Base-by-base conservation (phyloP, 768 basidiomycete genomes). In the Auricularia heimuer region DNA sequence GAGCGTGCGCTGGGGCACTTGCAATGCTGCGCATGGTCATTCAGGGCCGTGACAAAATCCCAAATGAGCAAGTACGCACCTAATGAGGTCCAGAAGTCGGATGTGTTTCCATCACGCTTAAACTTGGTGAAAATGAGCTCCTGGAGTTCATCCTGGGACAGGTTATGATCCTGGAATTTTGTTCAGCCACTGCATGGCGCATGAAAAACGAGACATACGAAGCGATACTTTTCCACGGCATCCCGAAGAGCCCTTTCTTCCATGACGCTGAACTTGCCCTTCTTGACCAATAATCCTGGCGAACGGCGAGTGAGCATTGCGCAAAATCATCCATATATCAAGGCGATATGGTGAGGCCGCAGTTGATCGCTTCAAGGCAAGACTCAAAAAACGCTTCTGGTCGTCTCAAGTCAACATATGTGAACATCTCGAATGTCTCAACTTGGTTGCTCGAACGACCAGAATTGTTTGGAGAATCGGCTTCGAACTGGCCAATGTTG, bases 191-290 rank as follows among this genome's bases (percentile, higher is more conserved):
- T 29, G 29, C 29, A 29, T 29, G 29, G 29, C 29, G 29, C 2
- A 29, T 29, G 29, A 29, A 36, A 51, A 10, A 51, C 18, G n/a
- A 42, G 21, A 77, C 85, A 61, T 69, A 89, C 89, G 21, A 73
- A 69, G 63, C 82, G 81, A 71, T 86, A 91, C 8, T 76, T 73
- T 64, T 87, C 84, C 42, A 93, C 85, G 6, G 90, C 90, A 14
- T 74, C 73, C 67, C 76, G 80, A 1, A 92, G 74, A 67, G 86
- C 86, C 33, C 84, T 80, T 65, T 86, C 88, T 70, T 94, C 91
- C 51, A 85, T 85, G 0, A 86, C 83, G 33, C 90, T 91, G 70
- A 94, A 94, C 71, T 90, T 92, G 14, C 91, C 91, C 74, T 92
- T 92, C 76, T 88, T 92, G 73, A 90, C 92, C 2, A 89, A 82